Evolutionary conservation across 345 rosid genomes (phyloP).

Genomic region (Odontarrhena argentea): DNA sequence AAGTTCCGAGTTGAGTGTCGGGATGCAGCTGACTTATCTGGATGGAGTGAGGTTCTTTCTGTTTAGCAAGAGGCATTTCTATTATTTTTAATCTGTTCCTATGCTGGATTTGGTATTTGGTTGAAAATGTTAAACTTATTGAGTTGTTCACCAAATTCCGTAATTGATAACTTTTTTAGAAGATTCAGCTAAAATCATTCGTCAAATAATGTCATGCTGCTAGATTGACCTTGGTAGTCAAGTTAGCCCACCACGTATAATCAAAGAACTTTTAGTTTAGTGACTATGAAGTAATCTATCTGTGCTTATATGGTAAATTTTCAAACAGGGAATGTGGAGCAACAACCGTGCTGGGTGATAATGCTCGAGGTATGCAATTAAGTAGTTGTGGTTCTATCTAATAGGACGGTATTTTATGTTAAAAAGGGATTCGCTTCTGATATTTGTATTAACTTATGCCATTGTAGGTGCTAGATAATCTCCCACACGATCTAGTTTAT

Average conservation of each 20-base stretch:
- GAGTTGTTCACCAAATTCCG: neutral
- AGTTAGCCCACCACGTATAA: neutral
- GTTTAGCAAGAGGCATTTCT: slow-evolving; percentile 18
- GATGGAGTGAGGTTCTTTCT: slow-evolving; percentile 71
- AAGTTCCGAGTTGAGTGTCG: slow-evolving; percentile 87
- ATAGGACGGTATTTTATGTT: neutral
- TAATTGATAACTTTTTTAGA: neutral
- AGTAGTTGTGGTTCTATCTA: slow-evolving; percentile 13
- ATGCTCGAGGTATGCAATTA: slow-evolving; percentile 76
- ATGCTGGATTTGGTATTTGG: neutral
- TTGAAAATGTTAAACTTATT: slow-evolving; percentile 22
- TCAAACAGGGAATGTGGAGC: slow-evolving; percentile 61
- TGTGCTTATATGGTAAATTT: slow-evolving; percentile 33
- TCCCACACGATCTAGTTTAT: slow-evolving; percentile 87
- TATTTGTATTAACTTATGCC: slow-evolving; percentile 16
- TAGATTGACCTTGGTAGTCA: neutral
- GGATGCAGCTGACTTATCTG: slow-evolving; percentile 83
- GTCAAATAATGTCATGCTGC: slow-evolving; percentile 30
- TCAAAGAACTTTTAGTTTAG: neutral
- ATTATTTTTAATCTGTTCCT: slow-evolving; percentile 5
- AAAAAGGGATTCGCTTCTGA: neutral
- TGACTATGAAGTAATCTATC: slow-evolving; percentile 5
- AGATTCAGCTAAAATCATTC: neutral
- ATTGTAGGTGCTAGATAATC: slow-evolving; percentile 96
- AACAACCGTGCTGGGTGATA: slow-evolving; percentile 93